A percentile compares a stretch with the other conserved stretches of the same genome.
These are phyloP conservation scores for Asterochloris erici DNA, from an alignment of 139 green algal species.

Conservation along the genomic window DNA sequence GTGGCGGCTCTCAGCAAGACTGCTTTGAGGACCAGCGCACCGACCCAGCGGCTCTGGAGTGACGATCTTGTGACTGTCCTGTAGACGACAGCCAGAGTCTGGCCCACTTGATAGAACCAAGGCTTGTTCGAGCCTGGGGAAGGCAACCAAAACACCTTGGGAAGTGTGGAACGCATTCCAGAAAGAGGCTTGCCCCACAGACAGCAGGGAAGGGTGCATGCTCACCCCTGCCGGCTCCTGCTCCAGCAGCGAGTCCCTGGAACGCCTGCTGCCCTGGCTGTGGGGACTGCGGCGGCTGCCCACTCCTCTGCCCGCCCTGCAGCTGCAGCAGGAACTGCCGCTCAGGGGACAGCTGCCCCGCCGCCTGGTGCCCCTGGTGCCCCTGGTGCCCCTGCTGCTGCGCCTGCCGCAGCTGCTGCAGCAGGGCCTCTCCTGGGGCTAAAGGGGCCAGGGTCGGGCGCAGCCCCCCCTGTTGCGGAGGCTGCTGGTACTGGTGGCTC, in stretches of 20 bases:
- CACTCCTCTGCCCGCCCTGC: neutral
- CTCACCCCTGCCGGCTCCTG: too few relatives aligned
- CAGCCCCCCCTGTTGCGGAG: neutral
- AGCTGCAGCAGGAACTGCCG: neutral
- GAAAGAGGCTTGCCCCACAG: neutral
- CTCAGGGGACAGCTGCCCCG: neutral
- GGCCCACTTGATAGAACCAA: neutral
- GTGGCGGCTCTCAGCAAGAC: neutral
- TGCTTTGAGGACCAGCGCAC: neutral
- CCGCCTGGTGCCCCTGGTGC: too few relatives aligned
- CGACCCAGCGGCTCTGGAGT: neutral
- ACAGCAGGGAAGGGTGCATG: neutral
- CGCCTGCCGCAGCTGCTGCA: too few relatives aligned
- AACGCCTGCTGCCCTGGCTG: neutral
- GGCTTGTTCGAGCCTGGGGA: neutral
- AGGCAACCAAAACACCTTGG: neutral
- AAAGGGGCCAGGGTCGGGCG: neutral
- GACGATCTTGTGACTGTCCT: neutral
- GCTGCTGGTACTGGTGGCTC: neutral
- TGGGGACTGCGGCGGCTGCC: neutral
- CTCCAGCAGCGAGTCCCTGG: too few relatives aligned
- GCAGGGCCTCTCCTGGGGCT: neutral
- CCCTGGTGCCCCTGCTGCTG: neutral
- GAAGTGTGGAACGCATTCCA: neutral
- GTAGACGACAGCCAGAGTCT: neutral